Conservation (phyloP, 2,329 filamentous ascomycete genomes). For the Thermoascus crustaceus region DNA sequence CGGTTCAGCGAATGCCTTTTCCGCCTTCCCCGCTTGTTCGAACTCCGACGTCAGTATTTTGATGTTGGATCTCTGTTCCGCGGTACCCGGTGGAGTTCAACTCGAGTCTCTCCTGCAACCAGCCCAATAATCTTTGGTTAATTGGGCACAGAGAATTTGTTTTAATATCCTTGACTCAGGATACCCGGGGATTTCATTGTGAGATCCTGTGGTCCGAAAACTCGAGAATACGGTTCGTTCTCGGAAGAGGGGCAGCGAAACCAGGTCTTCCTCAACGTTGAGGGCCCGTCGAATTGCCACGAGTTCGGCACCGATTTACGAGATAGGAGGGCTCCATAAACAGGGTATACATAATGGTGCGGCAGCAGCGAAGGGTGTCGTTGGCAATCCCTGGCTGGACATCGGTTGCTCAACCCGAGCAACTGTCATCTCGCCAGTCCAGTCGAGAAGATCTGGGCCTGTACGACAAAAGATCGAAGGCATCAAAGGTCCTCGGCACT, state of each 20-base stretch:
- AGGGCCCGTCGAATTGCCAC: background rate
- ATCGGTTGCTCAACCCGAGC: slow-evolving; percentile 9
- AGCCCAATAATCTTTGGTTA: background rate
- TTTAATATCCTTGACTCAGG: too few relatives aligned
- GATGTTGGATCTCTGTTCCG: background rate
- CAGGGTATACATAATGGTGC: slow-evolving; percentile 6
- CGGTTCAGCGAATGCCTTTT: too few relatives aligned
- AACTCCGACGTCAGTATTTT: background rate
- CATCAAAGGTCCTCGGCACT: background rate
- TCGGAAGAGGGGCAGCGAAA: background rate
- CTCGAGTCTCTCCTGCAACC: background rate
- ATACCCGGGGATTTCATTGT: too few relatives aligned
- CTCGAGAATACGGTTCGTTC: background rate
- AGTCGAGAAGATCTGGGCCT: slow-evolving; percentile 1
- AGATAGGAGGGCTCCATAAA: background rate
- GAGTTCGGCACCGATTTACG: background rate
- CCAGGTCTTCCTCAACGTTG: background rate
- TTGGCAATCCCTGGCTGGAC: slow-evolving; percentile 8
- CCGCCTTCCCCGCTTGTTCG: background rate
- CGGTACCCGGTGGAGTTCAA: background rate
- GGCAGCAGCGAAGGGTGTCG: slow-evolving; percentile 6
- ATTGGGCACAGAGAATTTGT: too few relatives aligned
- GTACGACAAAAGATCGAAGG: slow-evolving; percentile 4
- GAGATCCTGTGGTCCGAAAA: background rate
- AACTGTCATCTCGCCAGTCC: background rate